Base-by-base conservation (phyloP, 768 basidiomycete species). In the Pilatotrama ljubarskyi region DNA sequence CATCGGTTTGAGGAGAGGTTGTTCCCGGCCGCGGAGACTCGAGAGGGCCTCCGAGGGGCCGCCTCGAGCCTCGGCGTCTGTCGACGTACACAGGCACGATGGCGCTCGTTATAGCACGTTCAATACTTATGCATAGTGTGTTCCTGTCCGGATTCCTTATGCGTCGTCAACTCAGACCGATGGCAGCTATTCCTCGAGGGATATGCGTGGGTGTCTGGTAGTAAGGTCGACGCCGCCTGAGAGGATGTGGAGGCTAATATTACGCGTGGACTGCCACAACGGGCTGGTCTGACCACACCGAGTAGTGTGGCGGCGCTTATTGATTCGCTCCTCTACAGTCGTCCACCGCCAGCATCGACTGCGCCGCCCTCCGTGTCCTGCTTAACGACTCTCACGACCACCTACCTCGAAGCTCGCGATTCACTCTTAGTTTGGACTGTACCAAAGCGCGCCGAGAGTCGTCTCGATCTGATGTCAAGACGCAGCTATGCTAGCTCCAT, bases 401-500 rank as follows among this genome's bases (percentile, higher is more conserved):
- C n/a, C 44, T 24, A 9, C 38, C 18, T 36, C 24, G 20, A 24
- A 29, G 29, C 25, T 46, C 20, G 38, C 25, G 32, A 15, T 17
- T 42, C 11, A 41, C 15, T n/a, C n/a, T 15, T 6, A 10, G 11
- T 1, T 11, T 24, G 13, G 18, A 51, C 2, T 22, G 10, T 24
- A 22, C 32, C 36, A 18, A n/a, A 6, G 14, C 22, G 37, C 37
- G 20, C 22, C 36, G 15, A n/a, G 14, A 25, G 29, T 24, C 26
- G 13, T 9, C 32, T 26, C 11, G 35, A 51, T 40, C 61, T 36
- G 29, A 68, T 90, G 86, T 90, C 91, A 62, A 84, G 82, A 74
- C 83, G 90, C 72, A 93, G 91, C 78, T 82, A 87, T 75, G 83
- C 83, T 66, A 85, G 88, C 73, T 77, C 76, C 66, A 80, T 86